Evolutionary conservation across 2,329 filamentous ascomycete species (phyloP), one percentile per base, ranked within the genome.

Genomic region (Chaetomium sp.): DNA sequence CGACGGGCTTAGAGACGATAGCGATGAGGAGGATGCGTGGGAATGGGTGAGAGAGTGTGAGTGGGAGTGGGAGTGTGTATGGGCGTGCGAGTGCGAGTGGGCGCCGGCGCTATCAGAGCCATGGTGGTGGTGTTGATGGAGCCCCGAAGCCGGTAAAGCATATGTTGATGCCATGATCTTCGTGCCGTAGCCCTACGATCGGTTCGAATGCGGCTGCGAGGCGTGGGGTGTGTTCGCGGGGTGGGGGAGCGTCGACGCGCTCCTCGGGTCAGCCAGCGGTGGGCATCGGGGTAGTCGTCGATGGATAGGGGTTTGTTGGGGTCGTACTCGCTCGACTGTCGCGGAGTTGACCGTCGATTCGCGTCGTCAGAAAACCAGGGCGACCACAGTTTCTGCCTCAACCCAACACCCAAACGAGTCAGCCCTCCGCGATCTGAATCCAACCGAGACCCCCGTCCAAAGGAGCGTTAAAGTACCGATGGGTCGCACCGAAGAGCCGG

Each of bases 81-180:
- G 69, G 6, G 72, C 69, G 52, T 70, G 70, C 11, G 71, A 65
- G 51, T 73, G 73, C 71, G 6, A 71, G 43, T 67, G 67, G 6
- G 56, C 58, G 52, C 59, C 59, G 57, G 37, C 35, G 43, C 55
- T 52, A 34, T 65, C 63, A 7, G 62, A 53, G 4, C 54, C 54
- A 49, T 64, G 72, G 53, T 75, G 70, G 61, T 79, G 74, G 55
- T 72, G 74, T 61, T 76, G 76, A 52, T 76, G 74, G 46, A 79
- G 67, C 41, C 76, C 71, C 38, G 78, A 72, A 38, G 77, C 74
- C n/a, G 79, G 79, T 53, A 82, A 68, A 51, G 74, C 72, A 65
- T 80, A 82, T 27, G 79, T 76, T 40, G 79, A 76, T 57, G 76
- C 73, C 76, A 79, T 79, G 19, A 27, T 27, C 19, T 27, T 27